These are phyloP conservation scores for Mycena maculata DNA, from an alignment of 768 basidiomycete species.

Conservation along the genomic window DNA sequence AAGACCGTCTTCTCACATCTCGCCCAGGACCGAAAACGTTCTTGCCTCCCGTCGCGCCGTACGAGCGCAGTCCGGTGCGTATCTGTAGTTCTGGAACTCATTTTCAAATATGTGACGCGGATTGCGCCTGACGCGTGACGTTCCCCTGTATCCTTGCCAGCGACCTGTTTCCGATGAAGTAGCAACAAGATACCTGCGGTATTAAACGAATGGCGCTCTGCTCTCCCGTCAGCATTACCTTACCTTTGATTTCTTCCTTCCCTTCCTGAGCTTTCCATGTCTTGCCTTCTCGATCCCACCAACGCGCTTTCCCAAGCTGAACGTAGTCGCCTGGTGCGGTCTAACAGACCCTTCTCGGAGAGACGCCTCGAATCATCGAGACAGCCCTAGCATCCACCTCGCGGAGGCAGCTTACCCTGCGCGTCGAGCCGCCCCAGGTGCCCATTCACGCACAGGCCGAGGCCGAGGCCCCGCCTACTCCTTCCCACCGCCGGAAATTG, in stretches of 20 bases:
- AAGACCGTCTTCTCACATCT: too few relatives aligned
- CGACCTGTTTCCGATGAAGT: constrained; percentile 1
- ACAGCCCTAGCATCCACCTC: background rate
- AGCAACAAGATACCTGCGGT: background rate
- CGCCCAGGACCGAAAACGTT: too few relatives aligned
- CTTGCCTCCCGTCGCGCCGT: too few relatives aligned
- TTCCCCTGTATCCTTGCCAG: background rate
- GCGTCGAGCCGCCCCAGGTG: too few relatives aligned
- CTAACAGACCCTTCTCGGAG: constrained; percentile 26
- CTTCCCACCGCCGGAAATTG: background rate
- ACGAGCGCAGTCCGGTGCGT: too few relatives aligned
- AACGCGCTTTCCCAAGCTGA: constrained; percentile 14
- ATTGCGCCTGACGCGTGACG: constrained; percentile 8
- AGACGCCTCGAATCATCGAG: constrained; percentile 18
- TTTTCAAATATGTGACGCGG: too few relatives aligned
- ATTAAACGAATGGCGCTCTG: background rate
- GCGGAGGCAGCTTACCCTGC: background rate
- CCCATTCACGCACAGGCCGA: background rate
- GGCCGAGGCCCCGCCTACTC: background rate
- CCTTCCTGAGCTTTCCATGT: background rate
- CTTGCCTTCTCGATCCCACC: background rate
- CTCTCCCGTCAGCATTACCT: background rate
- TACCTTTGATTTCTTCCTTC: background rate
- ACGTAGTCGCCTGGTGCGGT: constrained; percentile 25
- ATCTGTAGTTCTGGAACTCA: too few relatives aligned